Evolutionary conservation across 164 flowering plant genomes (phyloP).

Genomic region (Vitis rupestris): DNA sequence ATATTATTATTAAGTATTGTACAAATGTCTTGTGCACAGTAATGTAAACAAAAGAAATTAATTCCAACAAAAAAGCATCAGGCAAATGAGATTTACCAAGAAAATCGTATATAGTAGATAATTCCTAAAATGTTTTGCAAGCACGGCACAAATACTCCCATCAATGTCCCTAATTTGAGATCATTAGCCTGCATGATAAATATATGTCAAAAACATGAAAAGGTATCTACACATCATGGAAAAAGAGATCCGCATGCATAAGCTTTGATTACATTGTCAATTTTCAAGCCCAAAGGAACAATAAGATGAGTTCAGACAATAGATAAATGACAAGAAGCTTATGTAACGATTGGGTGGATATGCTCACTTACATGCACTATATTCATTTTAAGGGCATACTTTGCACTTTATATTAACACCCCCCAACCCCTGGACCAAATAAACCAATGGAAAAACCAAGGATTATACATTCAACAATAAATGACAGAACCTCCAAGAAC

Average conservation of each 20-base stretch:
- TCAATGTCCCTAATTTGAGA: constrained; percentile 80
- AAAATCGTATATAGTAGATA: constrained; percentile 93
- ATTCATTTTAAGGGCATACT: no score
- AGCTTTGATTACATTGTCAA: background rate
- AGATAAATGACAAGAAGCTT: background rate
- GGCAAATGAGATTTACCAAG: constrained; percentile 63
- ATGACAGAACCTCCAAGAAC: no score
- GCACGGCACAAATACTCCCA: constrained; percentile 99
- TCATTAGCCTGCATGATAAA: constrained; percentile 51
- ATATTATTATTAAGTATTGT: no score
- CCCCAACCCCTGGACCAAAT: background rate
- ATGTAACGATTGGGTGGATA: background rate
- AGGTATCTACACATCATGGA: background rate
- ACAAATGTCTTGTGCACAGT: no score
- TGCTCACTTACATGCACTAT: background rate
- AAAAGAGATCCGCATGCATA: background rate
- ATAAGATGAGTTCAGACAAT: background rate
- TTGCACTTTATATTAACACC: background rate
- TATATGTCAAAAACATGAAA: background rate
- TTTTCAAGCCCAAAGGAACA: background rate
- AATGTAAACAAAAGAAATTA: background rate
- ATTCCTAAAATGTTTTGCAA: constrained; percentile 96
- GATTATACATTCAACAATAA: no score
- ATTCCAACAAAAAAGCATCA: background rate
- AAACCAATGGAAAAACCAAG: no score